phyloP scores from a whole-genome alignment of 306 rosid species.

The Quercus rubra region DNA sequence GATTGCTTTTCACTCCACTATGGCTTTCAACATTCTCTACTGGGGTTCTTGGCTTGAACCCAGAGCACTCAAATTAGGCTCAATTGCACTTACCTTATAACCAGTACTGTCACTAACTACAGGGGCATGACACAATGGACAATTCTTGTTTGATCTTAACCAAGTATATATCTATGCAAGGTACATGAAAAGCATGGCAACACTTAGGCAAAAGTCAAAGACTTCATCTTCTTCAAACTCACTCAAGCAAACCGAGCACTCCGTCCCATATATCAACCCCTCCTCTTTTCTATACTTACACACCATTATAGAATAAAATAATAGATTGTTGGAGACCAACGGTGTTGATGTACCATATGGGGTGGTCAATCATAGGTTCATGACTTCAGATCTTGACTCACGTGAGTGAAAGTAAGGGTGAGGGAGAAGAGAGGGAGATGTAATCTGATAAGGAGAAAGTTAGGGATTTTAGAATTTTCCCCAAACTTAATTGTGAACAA shows the following conservation, averaged over 20 bases:
- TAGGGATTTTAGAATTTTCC: too few species aligned
- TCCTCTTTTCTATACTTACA: slow-evolving; percentile 49
- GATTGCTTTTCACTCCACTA: background rate
- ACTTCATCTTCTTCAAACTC: slow-evolving; percentile 63
- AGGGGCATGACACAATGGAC: slow-evolving; percentile 51
- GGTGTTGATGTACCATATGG: slow-evolving; percentile 51
- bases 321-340: slow-evolving; percentile 57
- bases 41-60: slow-evolving; percentile 16
- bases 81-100: background rate
- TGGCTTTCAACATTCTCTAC: slow-evolving; percentile 19
- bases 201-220: slow-evolving; percentile 71
- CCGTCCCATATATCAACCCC: slow-evolving; percentile 57
- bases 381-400: slow-evolving; percentile 14
- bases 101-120: slow-evolving; percentile 21
- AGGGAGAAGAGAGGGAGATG: too few species aligned
- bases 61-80: slow-evolving; percentile 10
- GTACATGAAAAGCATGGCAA: slow-evolving; percentile 51
- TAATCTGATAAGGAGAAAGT: too few species aligned
- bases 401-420: too few species aligned
- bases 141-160: slow-evolving; percentile 43
- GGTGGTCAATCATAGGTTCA: slow-evolving; percentile 38
- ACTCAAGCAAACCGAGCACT: slow-evolving; percentile 73
- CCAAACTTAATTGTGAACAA: too few species aligned
- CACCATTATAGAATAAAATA: slow-evolving; percentile 55
- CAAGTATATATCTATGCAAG: slow-evolving; percentile 40